These are phyloP conservation scores for Linanthus parryae DNA, from an alignment of 148 eudicot genomes.

Conservation along the genomic window DNA sequence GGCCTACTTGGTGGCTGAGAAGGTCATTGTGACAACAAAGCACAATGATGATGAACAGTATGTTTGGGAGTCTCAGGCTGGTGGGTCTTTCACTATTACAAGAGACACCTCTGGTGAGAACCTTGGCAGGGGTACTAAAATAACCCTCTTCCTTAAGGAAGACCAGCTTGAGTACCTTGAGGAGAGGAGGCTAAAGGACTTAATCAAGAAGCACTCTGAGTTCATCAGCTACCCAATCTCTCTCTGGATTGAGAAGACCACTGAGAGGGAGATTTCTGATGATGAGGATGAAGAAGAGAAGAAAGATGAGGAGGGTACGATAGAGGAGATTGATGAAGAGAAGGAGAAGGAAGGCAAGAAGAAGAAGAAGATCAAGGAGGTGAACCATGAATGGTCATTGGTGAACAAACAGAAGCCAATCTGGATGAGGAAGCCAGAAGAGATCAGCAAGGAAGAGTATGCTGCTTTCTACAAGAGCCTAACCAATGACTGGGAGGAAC, in stretches of 20 bases:
- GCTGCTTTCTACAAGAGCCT: slow-evolving; percentile 3
- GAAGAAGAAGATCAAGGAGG: slow-evolving; percentile 10
- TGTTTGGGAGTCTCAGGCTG: not conserved
- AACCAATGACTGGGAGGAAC: slow-evolving; percentile 4
- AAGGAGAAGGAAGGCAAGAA: slow-evolving; percentile 9
- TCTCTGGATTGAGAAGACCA: slow-evolving; percentile 3
- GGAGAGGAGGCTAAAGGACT: slow-evolving; percentile 23
- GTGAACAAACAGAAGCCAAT: slow-evolving; percentile 4
- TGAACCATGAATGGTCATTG: not conserved
- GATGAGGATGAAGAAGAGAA: slow-evolving; percentile 6
- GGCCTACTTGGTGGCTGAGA: slow-evolving; percentile 23
- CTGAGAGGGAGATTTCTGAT: slow-evolving; percentile 6
- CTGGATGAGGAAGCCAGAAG: slow-evolving; percentile 7
- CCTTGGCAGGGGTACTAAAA: slow-evolving; percentile 27
- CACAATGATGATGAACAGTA: slow-evolving; percentile 27
- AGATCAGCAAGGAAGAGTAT: slow-evolving; percentile 1
- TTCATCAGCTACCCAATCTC: not conserved
- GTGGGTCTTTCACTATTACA: slow-evolving; percentile 1
- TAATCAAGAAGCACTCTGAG: slow-evolving; percentile 1
- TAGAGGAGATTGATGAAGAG: slow-evolving; percentile 8
- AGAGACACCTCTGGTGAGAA: slow-evolving; percentile 18
- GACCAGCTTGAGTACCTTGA: slow-evolving; percentile 28
- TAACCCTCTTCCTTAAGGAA: slow-evolving; percentile 16
- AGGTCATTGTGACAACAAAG: slow-evolving; percentile 21
- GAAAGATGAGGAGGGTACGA: slow-evolving; percentile 6